phyloP scores from a whole-genome alignment of 768 basidiomycete species.

The Trametes coccinea region DNA sequence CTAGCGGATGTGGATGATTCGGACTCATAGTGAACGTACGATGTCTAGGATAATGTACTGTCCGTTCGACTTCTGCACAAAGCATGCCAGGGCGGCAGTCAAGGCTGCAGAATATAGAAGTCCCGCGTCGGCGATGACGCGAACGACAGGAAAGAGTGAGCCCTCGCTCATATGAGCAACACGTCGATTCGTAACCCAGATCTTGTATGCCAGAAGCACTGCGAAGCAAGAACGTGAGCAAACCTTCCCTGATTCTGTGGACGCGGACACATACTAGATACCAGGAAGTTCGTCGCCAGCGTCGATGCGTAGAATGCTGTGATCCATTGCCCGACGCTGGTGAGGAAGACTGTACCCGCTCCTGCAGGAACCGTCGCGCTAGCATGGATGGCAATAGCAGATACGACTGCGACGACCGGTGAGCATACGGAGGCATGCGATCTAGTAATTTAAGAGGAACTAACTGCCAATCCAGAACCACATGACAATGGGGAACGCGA shows the following conservation, averaged over 20 bases:
- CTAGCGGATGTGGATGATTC: too few species aligned
- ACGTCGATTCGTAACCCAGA: slow-evolving; percentile 25
- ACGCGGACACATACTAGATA: slow-evolving; percentile 22
- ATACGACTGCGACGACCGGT: slow-evolving; percentile 15
- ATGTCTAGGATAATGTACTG: slow-evolving; percentile 29
- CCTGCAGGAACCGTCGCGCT: slow-evolving; percentile 14
- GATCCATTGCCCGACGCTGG: slow-evolving; percentile 24
- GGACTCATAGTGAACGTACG: slow-evolving; percentile 7
- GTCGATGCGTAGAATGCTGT: slow-evolving; percentile 26
- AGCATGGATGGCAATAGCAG: slow-evolving; percentile 22
- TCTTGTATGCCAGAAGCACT: slow-evolving; percentile 31
- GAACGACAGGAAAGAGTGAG: slow-evolving; percentile 23
- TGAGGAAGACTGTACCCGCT: slow-evolving; percentile 21
- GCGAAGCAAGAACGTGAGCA: background rate
- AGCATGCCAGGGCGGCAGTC: slow-evolving; percentile 27
- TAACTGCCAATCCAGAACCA: slow-evolving; percentile 16
- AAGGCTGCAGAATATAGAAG: slow-evolving; percentile 28
- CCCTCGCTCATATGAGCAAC: slow-evolving; percentile 9
- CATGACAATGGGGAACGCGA: slow-evolving; percentile 24
- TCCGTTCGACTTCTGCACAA: slow-evolving; percentile 25
- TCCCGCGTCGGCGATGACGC: slow-evolving; percentile 29
- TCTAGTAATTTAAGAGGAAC: slow-evolving; percentile 4
- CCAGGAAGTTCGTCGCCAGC: slow-evolving; percentile 24
- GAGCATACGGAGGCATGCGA: too few species aligned
- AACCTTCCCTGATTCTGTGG: too few species aligned